Percentiles rank a stretch among this genome's conserved stretches.
These are phyloP conservation scores for Singerocomus inundabilis DNA, from an alignment of 1,284 basidiomycete genomes.

Conservation along the genomic window DNA sequence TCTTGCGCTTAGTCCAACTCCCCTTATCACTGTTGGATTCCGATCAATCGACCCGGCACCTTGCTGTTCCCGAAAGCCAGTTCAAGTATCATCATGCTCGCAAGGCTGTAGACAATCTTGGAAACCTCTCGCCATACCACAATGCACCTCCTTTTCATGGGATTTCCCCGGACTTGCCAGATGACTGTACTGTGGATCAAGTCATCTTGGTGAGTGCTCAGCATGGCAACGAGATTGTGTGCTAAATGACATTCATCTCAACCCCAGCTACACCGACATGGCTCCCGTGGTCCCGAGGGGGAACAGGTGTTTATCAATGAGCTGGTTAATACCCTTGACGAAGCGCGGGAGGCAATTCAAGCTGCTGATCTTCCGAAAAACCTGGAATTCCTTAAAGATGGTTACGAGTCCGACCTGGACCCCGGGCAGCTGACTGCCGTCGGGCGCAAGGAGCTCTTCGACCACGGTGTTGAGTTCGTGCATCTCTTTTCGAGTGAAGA, in stretches of 20 bases:
- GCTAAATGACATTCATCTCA: neutral
- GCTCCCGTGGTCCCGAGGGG: slow-evolving; percentile 27
- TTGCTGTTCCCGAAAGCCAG: neutral
- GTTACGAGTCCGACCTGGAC: slow-evolving; percentile 35
- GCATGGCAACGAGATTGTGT: neutral
- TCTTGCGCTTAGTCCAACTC: slow-evolving; percentile 18
- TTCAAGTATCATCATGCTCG: neutral
- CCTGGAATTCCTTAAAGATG: slow-evolving; percentile 42
- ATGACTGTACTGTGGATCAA: slow-evolving; percentile 44
- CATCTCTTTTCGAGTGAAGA: neutral
- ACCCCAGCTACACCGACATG: slow-evolving; percentile 21
- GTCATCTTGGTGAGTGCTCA: slow-evolving; percentile 35
- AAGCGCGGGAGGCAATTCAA: slow-evolving; percentile 30
- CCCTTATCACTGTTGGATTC: neutral
- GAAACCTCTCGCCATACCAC: slow-evolving; percentile 41
- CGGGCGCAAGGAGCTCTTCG: slow-evolving; percentile 19
- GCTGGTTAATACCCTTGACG: slow-evolving; percentile 36
- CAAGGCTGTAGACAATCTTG: slow-evolving; percentile 26
- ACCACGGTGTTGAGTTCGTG: slow-evolving; percentile 22
- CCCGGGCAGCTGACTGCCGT: slow-evolving; percentile 21
- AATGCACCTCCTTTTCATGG: slow-evolving; percentile 35
- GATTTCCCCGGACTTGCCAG: slow-evolving; percentile 37
- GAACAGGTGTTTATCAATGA: slow-evolving; percentile 33
- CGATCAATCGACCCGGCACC: neutral
- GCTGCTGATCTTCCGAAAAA: slow-evolving; percentile 33